phyloP scores from a whole-genome alignment of 164 flowering plant species.

The Liquidambar formosana region DNA sequence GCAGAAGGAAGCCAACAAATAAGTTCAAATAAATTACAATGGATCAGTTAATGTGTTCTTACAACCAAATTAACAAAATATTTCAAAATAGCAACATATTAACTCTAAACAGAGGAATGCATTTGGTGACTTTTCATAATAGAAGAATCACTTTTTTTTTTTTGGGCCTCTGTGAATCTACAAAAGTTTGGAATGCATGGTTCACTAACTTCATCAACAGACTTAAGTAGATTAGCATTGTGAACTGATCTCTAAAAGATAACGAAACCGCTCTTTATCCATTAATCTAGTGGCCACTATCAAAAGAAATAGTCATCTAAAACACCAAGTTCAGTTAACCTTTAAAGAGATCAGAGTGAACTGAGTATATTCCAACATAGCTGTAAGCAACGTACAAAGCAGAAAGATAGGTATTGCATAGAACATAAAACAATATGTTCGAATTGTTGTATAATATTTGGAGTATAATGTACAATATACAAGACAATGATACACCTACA shows the following conservation, averaged over 20 bases:
- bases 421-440: no score
- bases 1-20: slow-evolving; percentile 1
- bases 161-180: neutral
- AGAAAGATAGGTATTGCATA: no score
- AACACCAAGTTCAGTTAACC: neutral
- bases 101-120: neutral
- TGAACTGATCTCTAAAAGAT: no score
- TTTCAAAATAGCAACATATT: neutral
- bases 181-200: neutral
- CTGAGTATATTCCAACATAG: neutral
- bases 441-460: no score
- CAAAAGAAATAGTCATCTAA: neutral
- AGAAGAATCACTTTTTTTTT: neutral
- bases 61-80: neutral
- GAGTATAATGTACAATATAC: no score
- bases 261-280: no score
- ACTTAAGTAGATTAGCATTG: no score
- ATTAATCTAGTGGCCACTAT: no score
- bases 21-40: neutral
- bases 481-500: no score
- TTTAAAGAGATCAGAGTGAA: neutral
- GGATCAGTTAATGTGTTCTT: neutral
- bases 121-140: no score
- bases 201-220: neutral
- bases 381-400: no score